Base-by-base conservation (phyloP, 768 basidiomycete species). In the Dioszegia crocea region DNA sequence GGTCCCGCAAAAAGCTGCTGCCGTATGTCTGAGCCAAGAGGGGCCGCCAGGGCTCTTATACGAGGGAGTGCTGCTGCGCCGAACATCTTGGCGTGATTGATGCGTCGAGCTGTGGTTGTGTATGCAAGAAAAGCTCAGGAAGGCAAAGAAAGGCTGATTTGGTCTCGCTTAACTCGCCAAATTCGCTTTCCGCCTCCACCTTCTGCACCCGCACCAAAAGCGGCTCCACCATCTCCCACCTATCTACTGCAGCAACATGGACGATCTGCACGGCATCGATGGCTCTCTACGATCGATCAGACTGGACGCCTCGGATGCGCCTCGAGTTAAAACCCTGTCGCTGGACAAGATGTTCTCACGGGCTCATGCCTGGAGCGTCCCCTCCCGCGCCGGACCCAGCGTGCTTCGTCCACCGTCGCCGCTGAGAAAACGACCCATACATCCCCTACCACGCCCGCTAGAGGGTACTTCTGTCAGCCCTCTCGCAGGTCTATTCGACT, bases 341-440 rank as follows among this genome's bases (percentile, higher is more conserved):
- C 60, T 73, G 11, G 71, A 73, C 51, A 59, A 62, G 59, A 67
- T 73, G 65, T 69, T 67, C 52, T 31, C 45, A 29, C 59, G 71
- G 6, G 68, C 67, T 1, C 23, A 52, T 26, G 44, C 62, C 39
- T 73, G 71, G 71, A 48, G 50, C 23, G 21, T 56, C 5, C 47
- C 54, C 1, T 16, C 59, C 26, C 47, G 45, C n/a, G 51, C 58
- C 21, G 21, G 51, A 12, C 23, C 63, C 3, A 58, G 57, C 9
- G 23, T 57, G n/a, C 12, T 40, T 4, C 51, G 70, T 38, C 52
- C 66, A 6, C 63, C 70, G 1, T 64, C 49, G 14, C 70, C 70
- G 9, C 65, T 63, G 9, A 27, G 65, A 0, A 33, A 17, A 21
- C 26, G 57, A 8, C 45, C n/a, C 11, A 57, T 70, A 6, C 65